Base-by-base conservation (phyloP, 164 flowering plant species). In the Berberis vulgaris region DNA sequence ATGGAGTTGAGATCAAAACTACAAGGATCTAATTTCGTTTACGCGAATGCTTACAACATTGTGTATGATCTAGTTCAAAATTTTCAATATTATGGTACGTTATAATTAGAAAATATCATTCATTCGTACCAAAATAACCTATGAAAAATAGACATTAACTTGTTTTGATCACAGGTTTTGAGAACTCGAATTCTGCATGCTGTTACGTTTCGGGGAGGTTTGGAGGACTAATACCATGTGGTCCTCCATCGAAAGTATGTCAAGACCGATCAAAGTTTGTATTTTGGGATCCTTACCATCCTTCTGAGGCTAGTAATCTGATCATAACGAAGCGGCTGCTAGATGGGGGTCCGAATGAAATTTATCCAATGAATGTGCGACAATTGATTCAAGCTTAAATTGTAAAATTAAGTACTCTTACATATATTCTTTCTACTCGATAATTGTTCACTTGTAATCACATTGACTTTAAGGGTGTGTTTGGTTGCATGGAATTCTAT, bases 201-300 rank as follows among this genome's bases (percentile, higher is more conserved):
- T 88, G 95, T 67, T 60, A 63, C 43, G 7, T 53, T 1, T 74
- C 78, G 0, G 95, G 89, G 12, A n/a, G 61, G 0, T 74, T 57
- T 68, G 95, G 95, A 9, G 95, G 95, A 0, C 52, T 86, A 12
- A 41, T 83, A 1, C 91, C 91, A 0, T 88, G 95, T 62, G 78
- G 80, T 1, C 82, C 85, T 0, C 1, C 67, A 2, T 85, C 89
- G 0, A 80, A 68, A 61, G 79, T 86, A 12, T 88, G 95, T 65
- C 9, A 7, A 0, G 84, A 86, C 64, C 72, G 95, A 65, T 75
- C 81, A 0, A 84, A 85, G 66, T 82, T 76, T 54, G 77, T 88
- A 45, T 88, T 88, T 61, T 86, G 95, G 95, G 95, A 88, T 67
- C 74, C 91, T 2, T 88, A 70, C 64, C 95, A 86, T 78, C 91